These are phyloP conservation scores for Lipomyces japonicus DNA, from an alignment of 805 yeast genomes.

Conservation along the genomic window DNA sequence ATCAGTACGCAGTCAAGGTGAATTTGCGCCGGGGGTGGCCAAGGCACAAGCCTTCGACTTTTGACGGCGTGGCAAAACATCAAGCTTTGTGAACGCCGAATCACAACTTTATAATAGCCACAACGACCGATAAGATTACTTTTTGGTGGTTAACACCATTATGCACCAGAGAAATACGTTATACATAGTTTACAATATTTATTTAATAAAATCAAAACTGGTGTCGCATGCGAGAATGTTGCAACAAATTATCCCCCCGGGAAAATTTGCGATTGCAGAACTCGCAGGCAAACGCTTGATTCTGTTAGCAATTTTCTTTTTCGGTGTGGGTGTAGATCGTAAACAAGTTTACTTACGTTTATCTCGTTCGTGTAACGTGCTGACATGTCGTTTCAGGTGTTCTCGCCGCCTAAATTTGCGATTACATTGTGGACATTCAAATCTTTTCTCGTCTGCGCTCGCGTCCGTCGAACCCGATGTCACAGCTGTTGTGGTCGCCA, in stretches of 20 bases:
- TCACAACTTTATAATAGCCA: too few species aligned
- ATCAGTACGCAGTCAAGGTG: too few species aligned
- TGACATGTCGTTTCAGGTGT: constrained; percentile 68
- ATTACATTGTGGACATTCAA: constrained; percentile 60
- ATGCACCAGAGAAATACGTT: too few species aligned
- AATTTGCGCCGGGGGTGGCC: too few species aligned
- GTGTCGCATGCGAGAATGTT: constrained; percentile 59
- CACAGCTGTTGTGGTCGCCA: constrained; percentile 6
- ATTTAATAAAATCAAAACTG: constrained; percentile 7
- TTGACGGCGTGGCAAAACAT: too few species aligned
- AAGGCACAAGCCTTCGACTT: too few species aligned
- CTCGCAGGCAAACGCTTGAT: constrained; percentile 50
- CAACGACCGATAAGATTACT: too few species aligned
- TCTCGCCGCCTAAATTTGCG: constrained; percentile 71
- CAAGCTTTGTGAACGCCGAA: too few species aligned
- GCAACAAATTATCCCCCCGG: constrained; percentile 61
- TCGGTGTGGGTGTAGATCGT: not conserved
- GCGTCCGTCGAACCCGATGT: constrained; percentile 5
- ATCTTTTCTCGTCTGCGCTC: constrained; percentile 33
- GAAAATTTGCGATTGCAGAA: constrained; percentile 63
- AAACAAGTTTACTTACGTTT: constrained; percentile 42
- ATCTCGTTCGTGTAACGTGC: constrained; percentile 66
- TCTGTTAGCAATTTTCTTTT: not conserved
- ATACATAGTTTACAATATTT: not conserved
- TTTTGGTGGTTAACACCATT: too few species aligned